Evolutionary conservation across 306 rosid species (phyloP).

Genomic region (Macrotyloma uniflorum): DNA sequence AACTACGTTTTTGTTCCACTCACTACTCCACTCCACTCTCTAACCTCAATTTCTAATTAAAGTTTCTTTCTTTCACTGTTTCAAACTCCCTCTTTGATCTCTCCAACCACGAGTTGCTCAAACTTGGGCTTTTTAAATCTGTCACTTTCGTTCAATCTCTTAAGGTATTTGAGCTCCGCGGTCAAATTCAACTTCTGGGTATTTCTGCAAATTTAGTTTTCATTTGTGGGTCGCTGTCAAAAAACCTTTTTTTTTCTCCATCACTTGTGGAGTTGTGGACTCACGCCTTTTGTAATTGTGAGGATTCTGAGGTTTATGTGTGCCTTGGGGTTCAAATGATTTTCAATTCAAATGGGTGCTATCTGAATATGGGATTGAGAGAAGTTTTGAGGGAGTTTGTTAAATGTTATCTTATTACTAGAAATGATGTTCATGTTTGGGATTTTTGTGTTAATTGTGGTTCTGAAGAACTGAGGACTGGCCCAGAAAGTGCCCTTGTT

Average conservation of each 20-base stretch:
- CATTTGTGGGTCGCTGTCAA: slow-evolving; percentile 20
- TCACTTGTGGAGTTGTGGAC: slow-evolving; percentile 6
- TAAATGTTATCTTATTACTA: slow-evolving; percentile 25
- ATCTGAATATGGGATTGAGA: slow-evolving; percentile 26
- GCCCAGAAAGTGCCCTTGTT: slow-evolving; percentile 23
- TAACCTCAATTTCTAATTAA: slow-evolving; percentile 13
- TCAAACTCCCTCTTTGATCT: slow-evolving; percentile 43
- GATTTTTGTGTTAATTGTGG: slow-evolving; percentile 16
- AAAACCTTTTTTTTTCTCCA: neutral
- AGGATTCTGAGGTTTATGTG: slow-evolving; percentile 23
- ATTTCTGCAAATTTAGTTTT: slow-evolving; percentile 19
- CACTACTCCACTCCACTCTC: neutral
- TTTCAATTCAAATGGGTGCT: slow-evolving; percentile 30
- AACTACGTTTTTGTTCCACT: slow-evolving; percentile 4
- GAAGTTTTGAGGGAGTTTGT: slow-evolving; percentile 21
- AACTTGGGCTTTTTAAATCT: slow-evolving; percentile 38
- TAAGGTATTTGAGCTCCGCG: slow-evolving; percentile 44
- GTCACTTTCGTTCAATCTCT: slow-evolving; percentile 24
- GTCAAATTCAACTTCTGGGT: slow-evolving; percentile 38
- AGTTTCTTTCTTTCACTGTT: slow-evolving; percentile 16
- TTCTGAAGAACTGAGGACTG: slow-evolving; percentile 34
- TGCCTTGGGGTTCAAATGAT: slow-evolving; percentile 37
- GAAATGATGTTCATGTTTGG: slow-evolving; percentile 23
- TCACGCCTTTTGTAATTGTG: slow-evolving; percentile 17
- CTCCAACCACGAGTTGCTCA: slow-evolving; percentile 29